Conservation (phyloP, 2,329 filamentous ascomycete species). For the Pseudogymnoascus sp. region DNA sequence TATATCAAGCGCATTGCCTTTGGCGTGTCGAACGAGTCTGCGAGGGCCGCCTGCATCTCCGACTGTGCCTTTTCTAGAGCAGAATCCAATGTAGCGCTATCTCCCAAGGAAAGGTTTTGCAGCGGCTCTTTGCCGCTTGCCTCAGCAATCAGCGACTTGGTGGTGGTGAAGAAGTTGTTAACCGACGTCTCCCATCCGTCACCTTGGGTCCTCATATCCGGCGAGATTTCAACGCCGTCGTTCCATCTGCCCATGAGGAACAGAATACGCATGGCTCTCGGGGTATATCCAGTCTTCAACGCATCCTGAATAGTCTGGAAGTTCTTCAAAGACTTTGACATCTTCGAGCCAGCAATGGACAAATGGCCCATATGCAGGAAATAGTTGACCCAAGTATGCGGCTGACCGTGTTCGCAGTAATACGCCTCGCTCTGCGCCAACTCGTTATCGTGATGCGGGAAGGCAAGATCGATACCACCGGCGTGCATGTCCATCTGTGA, state of each 20-base stretch:
- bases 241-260: conserved; percentile 88
- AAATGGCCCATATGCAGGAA: conserved; percentile 95
- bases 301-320: conserved; percentile 90
- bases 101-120: conserved; percentile 26
- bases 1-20: conserved; percentile 71
- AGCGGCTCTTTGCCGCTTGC: conserved; percentile 29
- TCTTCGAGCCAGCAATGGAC: conserved; percentile 83
- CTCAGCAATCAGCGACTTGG: conserved; percentile 48
- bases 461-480: conserved; percentile 83
- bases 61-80: conserved; percentile 44
- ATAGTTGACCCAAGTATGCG: conserved; percentile 84
- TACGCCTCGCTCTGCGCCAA: conserved; percentile 87
- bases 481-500: conserved; percentile 86
- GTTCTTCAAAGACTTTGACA: conserved; percentile 94
- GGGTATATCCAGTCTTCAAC: conserved; percentile 62
- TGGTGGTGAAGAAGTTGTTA: conserved; percentile 57
- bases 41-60: conserved; percentile 54
- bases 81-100: conserved; percentile 48
- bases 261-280: conserved; percentile 73
- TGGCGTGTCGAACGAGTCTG: conserved; percentile 84
- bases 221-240: conserved; percentile 84
- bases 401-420: conserved; percentile 40
- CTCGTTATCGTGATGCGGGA: conserved; percentile 92
- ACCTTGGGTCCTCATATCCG: conserved; percentile 69
- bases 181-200: conserved; percentile 75